phyloP scores from a whole-genome alignment of 345 rosid genomes.

The Atalantia buxifolia region DNA sequence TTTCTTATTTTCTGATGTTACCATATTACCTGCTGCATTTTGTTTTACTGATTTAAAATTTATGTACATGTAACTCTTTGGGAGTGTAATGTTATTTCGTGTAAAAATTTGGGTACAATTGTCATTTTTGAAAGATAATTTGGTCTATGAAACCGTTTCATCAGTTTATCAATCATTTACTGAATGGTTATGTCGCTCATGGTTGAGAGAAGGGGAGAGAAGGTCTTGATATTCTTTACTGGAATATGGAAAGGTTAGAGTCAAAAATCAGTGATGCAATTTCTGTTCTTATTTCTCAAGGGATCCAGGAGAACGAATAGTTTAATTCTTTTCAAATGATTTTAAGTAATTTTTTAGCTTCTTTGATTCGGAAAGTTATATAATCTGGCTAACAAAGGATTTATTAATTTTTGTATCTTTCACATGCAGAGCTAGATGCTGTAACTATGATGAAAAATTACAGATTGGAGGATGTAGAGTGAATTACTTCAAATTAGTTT shows the following conservation, averaged over 20 bases:
- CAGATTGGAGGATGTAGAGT: conserved; percentile 86
- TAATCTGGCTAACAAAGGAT: not conserved
- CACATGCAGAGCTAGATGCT: conserved; percentile 72
- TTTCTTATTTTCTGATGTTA: not conserved
- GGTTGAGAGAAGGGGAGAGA: not conserved
- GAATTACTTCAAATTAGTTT: conserved; percentile 49
- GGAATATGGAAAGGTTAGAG: not conserved
- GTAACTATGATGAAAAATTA: conserved; percentile 83
- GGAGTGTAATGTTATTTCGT: not conserved
- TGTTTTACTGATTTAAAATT: not conserved
- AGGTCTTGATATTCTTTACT: not conserved
- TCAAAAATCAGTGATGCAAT: not conserved
- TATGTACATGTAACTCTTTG: not conserved
- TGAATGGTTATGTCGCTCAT: not conserved
- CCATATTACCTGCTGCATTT: not conserved
- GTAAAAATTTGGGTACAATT: not conserved
- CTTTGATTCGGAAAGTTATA: conserved; percentile 12
- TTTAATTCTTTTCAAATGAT: conserved; percentile 10
- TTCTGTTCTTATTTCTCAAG: not conserved
- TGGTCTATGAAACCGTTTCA: not conserved
- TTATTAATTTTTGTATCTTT: not conserved
- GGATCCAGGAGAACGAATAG: not conserved
- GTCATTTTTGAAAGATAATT: not conserved
- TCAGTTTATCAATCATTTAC: not conserved
- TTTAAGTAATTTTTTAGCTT: conserved; percentile 13